Base-by-base conservation (phyloP, 1,284 basidiomycete genomes). In the Ganoderma multipileum region DNA sequence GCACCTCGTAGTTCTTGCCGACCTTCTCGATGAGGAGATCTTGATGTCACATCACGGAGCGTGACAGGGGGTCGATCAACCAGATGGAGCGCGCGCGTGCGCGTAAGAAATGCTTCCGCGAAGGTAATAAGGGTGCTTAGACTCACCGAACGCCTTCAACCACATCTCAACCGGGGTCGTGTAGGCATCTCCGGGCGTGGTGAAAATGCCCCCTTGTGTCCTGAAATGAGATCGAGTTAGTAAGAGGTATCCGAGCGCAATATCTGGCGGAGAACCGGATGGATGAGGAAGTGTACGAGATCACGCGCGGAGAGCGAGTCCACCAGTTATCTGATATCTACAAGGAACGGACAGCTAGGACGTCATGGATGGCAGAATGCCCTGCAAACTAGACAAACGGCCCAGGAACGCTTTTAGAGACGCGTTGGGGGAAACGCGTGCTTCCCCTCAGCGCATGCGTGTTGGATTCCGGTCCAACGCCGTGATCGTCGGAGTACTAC, bases 131-230 rank as follows among this genome's bases (percentile, higher is more conserved):
- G 62, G 36, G n/a, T 23, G 38, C 23, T 38, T 26, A n/a, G 38
- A 83, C 90, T 80, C 77, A 94, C 92, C 92, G 65, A 95, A 86
- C 12, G 86, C 91, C 79, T 92, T 92, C 64, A 94, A 87, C 91
- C 93, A 94, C 91, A 95, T 93, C 75, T 94, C 92, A 42, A 94
- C 86, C 1, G 93, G 93, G 4, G 91, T 92, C 39, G 92, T 94
- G 76, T 92, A 93, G 33, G 91, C 91, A 80, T 94, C 92, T 41
- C 92, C 92, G 3, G 91, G 91, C 0, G 92, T 92, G 52, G 92
- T 94, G 79, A 94, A 93, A 70, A 94, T 92, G 7, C 93, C 93
- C 54, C 92, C 91, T 72, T 92, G 90, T 0, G 93, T 95, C 78
- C 93, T 95, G 75, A 7, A 44, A 57, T 26, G 7, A n/a, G 38